Percentiles rank a stretch among this genome's conserved stretches.
Conservation (phyloP, 2,329 filamentous ascomycete species). For the Beauveria sp. region DNA sequence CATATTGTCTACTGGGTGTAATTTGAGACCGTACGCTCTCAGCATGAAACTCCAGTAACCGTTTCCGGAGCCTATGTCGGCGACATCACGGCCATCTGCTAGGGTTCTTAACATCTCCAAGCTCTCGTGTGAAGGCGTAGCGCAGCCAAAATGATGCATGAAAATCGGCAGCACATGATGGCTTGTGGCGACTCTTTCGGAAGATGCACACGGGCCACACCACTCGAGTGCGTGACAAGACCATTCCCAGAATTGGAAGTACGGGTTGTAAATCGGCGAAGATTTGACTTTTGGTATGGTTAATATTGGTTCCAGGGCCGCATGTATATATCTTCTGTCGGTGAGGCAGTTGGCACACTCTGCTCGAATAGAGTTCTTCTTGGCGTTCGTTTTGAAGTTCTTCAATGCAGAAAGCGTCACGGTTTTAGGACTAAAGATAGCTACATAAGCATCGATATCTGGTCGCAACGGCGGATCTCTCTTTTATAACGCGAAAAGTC, state of each 20-base stretch:
- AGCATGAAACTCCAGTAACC: conserved; percentile 73
- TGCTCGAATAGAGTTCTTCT: conserved; percentile 52
- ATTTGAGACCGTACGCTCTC: conserved; percentile 46
- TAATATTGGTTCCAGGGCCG: conserved; percentile 29
- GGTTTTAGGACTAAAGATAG: conserved; percentile 56
- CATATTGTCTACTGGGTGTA: conserved; percentile 58
- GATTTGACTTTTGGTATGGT: conserved; percentile 41
- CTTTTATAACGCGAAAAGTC: conserved; percentile 17
- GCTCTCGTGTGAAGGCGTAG: conserved; percentile 59
- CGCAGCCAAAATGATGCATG: conserved; percentile 75
- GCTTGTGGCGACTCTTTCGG: conserved; percentile 44
- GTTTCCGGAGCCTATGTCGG: conserved; percentile 64
- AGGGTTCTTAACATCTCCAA: conserved; percentile 53
- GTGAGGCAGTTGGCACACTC: conserved; percentile 49
- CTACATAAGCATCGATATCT: conserved; percentile 60
- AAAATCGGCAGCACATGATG: conserved; percentile 66
- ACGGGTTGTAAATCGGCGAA: conserved; percentile 49
- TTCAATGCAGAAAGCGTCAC: conserved; percentile 55
- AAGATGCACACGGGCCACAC: conserved; percentile 50
- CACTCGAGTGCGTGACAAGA: conserved; percentile 57
- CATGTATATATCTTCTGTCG: conserved; percentile 43
- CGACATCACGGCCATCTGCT: conserved; percentile 43
- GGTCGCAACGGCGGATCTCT: conserved; percentile 41
- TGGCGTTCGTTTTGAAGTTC: conserved; percentile 56
- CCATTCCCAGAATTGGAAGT: conserved; percentile 61